Conservation (phyloP, 306 rosid species). For the Styphnolobium japonicum region DNA sequence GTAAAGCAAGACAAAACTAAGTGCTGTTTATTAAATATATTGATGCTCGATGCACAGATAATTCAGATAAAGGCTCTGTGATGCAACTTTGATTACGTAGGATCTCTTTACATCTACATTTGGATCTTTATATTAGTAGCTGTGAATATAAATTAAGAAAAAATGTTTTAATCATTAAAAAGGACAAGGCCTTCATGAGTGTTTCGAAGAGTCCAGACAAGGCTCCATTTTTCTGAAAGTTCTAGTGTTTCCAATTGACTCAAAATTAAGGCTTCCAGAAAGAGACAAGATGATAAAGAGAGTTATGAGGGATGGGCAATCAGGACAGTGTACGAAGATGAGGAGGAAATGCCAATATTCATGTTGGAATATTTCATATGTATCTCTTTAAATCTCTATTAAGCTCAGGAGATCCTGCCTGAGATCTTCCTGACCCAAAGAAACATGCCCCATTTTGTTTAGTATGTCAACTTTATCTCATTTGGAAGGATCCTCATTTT, state of each 20-base stretch:
- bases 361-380: constrained; percentile 51
- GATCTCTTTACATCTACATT: constrained; percentile 26
- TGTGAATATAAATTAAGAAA: constrained; percentile 13
- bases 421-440: constrained; percentile 64
- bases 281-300: constrained; percentile 32
- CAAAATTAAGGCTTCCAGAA: constrained; percentile 13
- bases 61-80: constrained; percentile 29
- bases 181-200: constrained; percentile 37
- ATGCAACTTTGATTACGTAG: constrained; percentile 46
- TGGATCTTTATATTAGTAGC: constrained; percentile 2
- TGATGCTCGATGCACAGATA: constrained; percentile 10
- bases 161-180: constrained; percentile 6
- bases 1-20: constrained; percentile 29
- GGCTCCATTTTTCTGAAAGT: constrained; percentile 25
- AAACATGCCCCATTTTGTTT: constrained; percentile 70
- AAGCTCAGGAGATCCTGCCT: constrained; percentile 60
- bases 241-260: background rate
- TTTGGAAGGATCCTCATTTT: constrained; percentile 58
- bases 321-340: constrained; percentile 32
- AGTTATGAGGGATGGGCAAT: constrained; percentile 37
- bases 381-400: constrained; percentile 27
- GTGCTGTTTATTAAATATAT: constrained; percentile 27
- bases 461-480: constrained; percentile 63
- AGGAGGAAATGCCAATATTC: constrained; percentile 37
- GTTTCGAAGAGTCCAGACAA: constrained; percentile 43